phyloP scores from a whole-genome alignment of 352 stramenopile species.

The Thraustochytrium sp. region DNA sequence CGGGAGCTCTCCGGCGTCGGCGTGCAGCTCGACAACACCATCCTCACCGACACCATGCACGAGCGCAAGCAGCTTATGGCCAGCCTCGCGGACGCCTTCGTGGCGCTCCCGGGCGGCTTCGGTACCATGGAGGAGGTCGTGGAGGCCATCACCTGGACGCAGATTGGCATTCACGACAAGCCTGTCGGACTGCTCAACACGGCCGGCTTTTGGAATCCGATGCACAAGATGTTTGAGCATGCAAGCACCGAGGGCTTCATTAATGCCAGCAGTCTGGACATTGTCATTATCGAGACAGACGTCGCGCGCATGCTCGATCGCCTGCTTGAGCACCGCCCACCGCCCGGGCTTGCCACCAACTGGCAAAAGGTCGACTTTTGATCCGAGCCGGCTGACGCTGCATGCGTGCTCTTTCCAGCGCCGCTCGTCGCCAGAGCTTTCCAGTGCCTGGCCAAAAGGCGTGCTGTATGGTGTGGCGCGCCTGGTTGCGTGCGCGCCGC shows the following conservation, averaged over 20 bases:
- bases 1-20: constrained; percentile 20
- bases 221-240: constrained; percentile 33
- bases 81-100: constrained; percentile 14
- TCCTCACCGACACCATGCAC: constrained; percentile 43
- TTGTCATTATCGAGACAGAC: constrained; percentile 36
- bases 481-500: too few species aligned
- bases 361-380: too few species aligned
- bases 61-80: constrained; percentile 46
- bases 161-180: constrained; percentile 45
- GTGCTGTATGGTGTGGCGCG: too few species aligned
- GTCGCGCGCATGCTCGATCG: neutral
- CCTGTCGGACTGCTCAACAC: constrained; percentile 45
- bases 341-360: neutral
- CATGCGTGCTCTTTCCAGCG: too few species aligned
- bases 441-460: too few species aligned
- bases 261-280: neutral
- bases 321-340: neutral
- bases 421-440: too few species aligned
- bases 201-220: constrained; percentile 31
- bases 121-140: constrained; percentile 45
- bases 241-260: constrained; percentile 41
- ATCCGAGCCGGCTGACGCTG: too few species aligned
- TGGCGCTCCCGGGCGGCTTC: constrained; percentile 43
- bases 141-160: constrained; percentile 46
- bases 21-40: constrained; percentile 18